Evolutionary conservation across 1,139 yeast species (phyloP), one percentile per base, ranked within the genome.

Genomic region (Suhomyces anneliseae): DNA sequence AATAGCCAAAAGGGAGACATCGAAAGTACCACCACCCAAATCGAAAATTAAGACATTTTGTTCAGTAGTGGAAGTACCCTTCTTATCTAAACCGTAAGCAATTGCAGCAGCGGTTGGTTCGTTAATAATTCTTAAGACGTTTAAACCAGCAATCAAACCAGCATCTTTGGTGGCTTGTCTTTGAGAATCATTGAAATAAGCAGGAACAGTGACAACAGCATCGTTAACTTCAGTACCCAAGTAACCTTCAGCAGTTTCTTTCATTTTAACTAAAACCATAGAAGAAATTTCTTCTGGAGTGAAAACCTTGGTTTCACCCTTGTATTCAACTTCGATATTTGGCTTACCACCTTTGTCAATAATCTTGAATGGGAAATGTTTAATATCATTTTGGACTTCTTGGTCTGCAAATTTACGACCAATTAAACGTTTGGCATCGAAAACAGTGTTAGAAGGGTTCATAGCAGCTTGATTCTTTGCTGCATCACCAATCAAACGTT

Each of bases 31-130:
- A 64, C 79, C 79, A 69, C 79, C 79, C 63, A 74, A 70, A 63
- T 74, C 78, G 66, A 73, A 73, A 56, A 74, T 74, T 54, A 74
- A 69, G 39, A 72, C 75, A 40, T 55, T 56, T 47, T 56, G 58
- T 40, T 56, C 60, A 34, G 50, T 53, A 15, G 57, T 52, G 8
- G 48, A 40, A 8, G 62, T 65, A 51, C 70, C 72, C 55, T 72
- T 55, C 52, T 61, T 62, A 48, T 56, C 78, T 55, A 72, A 70
- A 63, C 78, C 78, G 62, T 72, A 72, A 55, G 78, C 78, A 65
- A 72, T 72, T 45, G 78, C 78, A 56, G 80, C 80, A 40, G 80
- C 80, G 34, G 80, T 75, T 53, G 80, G 80, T 63, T 75, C 80
- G 61, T 75, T 75, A 47, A 75, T 71, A 43, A 75, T 75, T 62